Evolutionary conservation across 2,329 filamentous ascomycete species (phyloP).

Genomic region (Xylariaceae sp.): DNA sequence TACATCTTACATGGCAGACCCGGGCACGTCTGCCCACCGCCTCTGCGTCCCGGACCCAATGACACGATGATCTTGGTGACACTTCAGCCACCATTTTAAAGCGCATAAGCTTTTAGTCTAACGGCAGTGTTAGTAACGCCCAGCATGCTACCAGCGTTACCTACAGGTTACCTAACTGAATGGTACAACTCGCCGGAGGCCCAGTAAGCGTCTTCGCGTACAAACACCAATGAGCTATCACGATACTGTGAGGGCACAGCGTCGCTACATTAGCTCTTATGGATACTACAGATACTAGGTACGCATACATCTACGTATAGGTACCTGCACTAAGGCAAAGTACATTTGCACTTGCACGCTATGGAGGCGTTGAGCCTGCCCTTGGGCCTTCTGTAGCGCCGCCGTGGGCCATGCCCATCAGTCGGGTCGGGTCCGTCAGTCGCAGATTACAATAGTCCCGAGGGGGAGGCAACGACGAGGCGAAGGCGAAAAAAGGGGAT

Average conservation of each 20-base stretch:
- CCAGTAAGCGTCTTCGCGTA: not conserved
- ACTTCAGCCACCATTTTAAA: not conserved
- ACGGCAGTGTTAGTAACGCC: not conserved
- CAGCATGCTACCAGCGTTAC: not conserved
- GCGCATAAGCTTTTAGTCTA: not conserved
- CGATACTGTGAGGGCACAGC: not conserved
- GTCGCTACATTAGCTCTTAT: not conserved
- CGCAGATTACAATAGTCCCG: not conserved
- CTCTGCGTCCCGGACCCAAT: not conserved
- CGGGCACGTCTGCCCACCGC: not conserved
- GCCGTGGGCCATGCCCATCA: not conserved
- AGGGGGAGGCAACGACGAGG: conserved; percentile 8
- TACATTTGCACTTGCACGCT: not conserved
- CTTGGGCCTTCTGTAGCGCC: not conserved
- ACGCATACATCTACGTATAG: not conserved
- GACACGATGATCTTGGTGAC: not conserved
- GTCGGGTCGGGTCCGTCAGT: not conserved
- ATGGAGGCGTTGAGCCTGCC: not conserved
- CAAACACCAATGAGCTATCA: not conserved
- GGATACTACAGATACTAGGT: not conserved
- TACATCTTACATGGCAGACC: no score
- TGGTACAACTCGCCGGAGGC: not conserved
- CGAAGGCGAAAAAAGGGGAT: not conserved
- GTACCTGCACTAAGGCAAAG: not conserved
- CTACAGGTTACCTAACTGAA: not conserved